Conservation (phyloP, 768 basidiomycete genomes). For the Flagelloscypha sp. region DNA sequence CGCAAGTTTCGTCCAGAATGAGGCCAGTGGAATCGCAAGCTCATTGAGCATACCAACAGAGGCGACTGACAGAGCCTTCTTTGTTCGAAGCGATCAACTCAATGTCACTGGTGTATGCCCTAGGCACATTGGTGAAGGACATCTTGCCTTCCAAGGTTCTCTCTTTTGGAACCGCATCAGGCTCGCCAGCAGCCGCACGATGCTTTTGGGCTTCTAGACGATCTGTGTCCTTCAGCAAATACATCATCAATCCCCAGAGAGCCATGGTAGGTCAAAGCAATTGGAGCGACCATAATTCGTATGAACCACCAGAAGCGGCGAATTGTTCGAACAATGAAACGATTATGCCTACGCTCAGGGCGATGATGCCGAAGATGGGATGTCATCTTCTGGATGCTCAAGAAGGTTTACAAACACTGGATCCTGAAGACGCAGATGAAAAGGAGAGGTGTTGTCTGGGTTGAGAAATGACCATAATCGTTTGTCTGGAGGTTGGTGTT, state of each 20-base stretch:
- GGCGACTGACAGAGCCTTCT: slow-evolving; percentile 55
- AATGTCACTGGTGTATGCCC: slow-evolving; percentile 75
- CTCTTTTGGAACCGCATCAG: slow-evolving; percentile 13
- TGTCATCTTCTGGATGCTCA: too few species aligned
- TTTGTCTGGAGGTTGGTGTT: slow-evolving; percentile 8
- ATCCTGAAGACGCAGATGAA: slow-evolving; percentile 76
- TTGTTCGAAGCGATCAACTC: slow-evolving; percentile 69
- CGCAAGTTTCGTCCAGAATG: too few species aligned
- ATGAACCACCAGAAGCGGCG: slow-evolving; percentile 63
- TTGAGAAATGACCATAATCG: slow-evolving; percentile 73
- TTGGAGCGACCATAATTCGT: slow-evolving; percentile 81
- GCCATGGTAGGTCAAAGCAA: slow-evolving; percentile 64
- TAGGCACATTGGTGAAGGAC: slow-evolving; percentile 64
- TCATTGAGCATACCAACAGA: slow-evolving; percentile 77
- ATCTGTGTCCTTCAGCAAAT: slow-evolving; percentile 87
- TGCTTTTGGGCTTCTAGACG: slow-evolving; percentile 80
- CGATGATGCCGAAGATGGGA: too few species aligned
- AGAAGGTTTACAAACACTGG: too few species aligned
- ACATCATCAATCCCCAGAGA: slow-evolving; percentile 72
- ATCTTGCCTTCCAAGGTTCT: slow-evolving; percentile 36
- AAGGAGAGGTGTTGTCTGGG: slow-evolving; percentile 50
- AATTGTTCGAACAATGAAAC: slow-evolving; percentile 38
- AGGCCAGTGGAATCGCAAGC: slow-evolving; percentile 68
- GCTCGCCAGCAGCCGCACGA: slow-evolving; percentile 26
- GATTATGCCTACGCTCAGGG: slow-evolving; percentile 19